Conservation (phyloP, 441 rosid species). For the Eugenia klotzschiana region DNA sequence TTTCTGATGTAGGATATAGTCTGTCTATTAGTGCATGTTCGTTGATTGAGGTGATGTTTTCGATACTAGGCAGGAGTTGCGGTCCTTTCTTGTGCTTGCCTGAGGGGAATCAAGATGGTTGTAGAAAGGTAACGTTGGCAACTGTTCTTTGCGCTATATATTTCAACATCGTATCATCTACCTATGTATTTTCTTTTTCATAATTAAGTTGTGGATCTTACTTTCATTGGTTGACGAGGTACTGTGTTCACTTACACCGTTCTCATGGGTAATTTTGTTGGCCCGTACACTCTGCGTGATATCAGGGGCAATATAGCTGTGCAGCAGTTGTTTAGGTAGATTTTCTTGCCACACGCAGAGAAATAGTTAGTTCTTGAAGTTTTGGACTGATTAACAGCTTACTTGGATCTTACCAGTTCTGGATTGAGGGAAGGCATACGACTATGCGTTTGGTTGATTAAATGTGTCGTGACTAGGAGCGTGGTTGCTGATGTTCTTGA, state of each 20-base stretch:
- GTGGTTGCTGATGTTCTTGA: not conserved
- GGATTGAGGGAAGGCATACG: not conserved
- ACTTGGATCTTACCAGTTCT: not conserved
- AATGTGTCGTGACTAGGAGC: not conserved
- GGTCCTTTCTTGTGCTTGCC: slow-evolving; percentile 7
- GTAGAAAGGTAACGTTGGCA: slow-evolving; percentile 20
- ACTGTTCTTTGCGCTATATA: not conserved
- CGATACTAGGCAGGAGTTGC: not conserved
- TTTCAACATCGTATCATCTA: not conserved
- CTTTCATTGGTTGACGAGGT: not conserved
- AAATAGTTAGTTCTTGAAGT: not conserved
- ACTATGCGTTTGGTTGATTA: not conserved
- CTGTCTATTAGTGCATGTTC: not conserved
- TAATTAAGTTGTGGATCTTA: not conserved
- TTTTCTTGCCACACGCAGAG: not conserved
- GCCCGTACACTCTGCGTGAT: not conserved
- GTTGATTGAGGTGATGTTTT: not conserved
- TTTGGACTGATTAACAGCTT: not conserved
- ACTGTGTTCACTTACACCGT: not conserved
- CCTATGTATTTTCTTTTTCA: not conserved
- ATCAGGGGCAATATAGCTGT: not conserved
- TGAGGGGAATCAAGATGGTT: slow-evolving; percentile 21
- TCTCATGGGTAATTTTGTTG: not conserved
- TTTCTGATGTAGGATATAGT: not conserved
- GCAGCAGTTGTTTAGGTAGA: not conserved